Evolutionary conservation across 805 yeast genomes (phyloP).

Genomic region (Groenewaldozyma tartarivorans): DNA sequence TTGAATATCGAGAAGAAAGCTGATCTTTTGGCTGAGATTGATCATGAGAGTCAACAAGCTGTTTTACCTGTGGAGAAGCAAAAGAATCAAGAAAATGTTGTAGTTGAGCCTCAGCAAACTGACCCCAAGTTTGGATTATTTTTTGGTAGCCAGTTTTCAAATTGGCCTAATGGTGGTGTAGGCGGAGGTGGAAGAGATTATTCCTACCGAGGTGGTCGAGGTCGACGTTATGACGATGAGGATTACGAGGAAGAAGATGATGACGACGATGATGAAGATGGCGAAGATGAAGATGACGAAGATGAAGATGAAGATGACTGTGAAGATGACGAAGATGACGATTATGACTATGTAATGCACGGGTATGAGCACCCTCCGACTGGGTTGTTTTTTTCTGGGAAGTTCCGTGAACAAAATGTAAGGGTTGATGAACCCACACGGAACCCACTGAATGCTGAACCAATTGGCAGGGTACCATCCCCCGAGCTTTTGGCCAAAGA

Average conservation of each 20-base stretch:
- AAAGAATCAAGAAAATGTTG: neutral
- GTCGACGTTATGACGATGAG: neutral
- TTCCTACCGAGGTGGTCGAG: neutral
- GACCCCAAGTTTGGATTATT: neutral
- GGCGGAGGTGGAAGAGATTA: neutral
- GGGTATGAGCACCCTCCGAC: too few relatives aligned
- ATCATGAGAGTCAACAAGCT: neutral
- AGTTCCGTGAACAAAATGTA: too few relatives aligned
- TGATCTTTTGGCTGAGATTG: neutral
- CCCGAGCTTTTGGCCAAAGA: too few relatives aligned
- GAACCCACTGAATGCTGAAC: too few relatives aligned
- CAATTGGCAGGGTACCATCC: too few relatives aligned
- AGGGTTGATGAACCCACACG: neutral
- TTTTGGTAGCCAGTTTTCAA: neutral
- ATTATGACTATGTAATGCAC: too few relatives aligned
- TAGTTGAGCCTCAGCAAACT: neutral
- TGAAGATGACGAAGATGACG: neutral
- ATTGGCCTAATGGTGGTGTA: neutral
- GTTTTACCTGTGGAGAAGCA: neutral
- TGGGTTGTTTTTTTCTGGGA: too few relatives aligned
- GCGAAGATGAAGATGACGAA: constrained; percentile 2
- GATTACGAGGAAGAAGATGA: constrained; percentile 2
- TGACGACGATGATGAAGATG: constrained; percentile 1
- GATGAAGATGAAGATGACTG: constrained; percentile 1
- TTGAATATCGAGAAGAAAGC: neutral